Base-by-base conservation (phyloP, 768 basidiomycete genomes). In the Podaxis sp. region DNA sequence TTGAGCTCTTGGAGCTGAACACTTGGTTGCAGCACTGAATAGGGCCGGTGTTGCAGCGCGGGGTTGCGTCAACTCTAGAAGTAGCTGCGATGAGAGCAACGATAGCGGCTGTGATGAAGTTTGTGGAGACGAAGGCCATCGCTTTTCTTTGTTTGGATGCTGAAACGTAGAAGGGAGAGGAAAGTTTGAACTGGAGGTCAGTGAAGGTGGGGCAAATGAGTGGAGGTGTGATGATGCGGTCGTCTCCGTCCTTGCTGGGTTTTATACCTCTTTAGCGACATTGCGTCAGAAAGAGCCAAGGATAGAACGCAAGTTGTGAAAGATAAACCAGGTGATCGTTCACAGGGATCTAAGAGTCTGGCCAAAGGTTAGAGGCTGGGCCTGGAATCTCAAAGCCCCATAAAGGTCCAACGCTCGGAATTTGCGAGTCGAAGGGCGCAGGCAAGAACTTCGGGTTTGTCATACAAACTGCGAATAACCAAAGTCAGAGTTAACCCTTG, bases 131-230 rank as follows among this genome's bases (percentile, higher is more conserved):
- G 6, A 28, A 28, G 19, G 51, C 39, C 39, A 61, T 53, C 59
- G 39, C 49, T 61, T 61, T 59, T 61, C 52, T 61, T 61, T 51
- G 17, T 52, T 57, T 52, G 52, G 59, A 53, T 53, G 59, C 9
- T 3, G 49, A 26, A 11, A 4, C 6, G 30, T 28, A 42, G 13
- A 30, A 60, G 59, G 19, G 51, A 44, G 24, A 12, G 22, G 48
- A 61, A 24, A n/a, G 56, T 3, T 33, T 33, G 33, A 33, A 9
- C 2, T 33, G 33, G 33, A 33, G 33, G 33, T 33, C 33, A 9
- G 8, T 33, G 33, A 33, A 33, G 33, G 22, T 6, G n/a, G 36
- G 22, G 5, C 12, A 40, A 17, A 55, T 3, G 12, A 48, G 17
- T 19, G 57, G 48, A 12, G 4, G 17, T 22, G 12, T 38, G 36